A percentile compares a stretch with the other conserved stretches of the same genome.
Conservation (phyloP, 768 basidiomycete genomes). For the Asterophora lycoperdoides region DNA sequence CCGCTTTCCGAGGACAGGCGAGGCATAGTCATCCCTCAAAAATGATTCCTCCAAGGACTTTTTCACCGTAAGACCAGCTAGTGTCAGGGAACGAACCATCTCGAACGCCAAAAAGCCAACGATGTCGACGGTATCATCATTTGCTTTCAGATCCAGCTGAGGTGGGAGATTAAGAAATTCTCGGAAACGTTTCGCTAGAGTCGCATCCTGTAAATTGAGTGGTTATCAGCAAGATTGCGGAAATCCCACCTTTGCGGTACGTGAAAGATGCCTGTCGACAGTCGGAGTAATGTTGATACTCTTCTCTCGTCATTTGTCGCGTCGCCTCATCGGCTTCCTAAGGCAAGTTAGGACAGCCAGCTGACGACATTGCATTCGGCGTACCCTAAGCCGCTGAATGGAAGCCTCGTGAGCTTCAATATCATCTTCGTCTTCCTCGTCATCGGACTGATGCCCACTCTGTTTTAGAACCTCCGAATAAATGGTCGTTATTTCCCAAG, state of each 20-base stretch:
- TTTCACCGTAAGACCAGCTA: constrained; percentile 84
- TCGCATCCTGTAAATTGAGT: neutral
- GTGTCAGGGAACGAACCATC: constrained; percentile 90
- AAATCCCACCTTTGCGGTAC: constrained; percentile 81
- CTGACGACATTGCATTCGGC: neutral
- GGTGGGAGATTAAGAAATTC: constrained; percentile 89
- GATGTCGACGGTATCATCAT: constrained; percentile 94
- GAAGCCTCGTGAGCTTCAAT: constrained; percentile 94
- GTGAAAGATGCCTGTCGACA: constrained; percentile 97
- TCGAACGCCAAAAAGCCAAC: constrained; percentile 97
- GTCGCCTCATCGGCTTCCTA: constrained; percentile 95
- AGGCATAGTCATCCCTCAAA: constrained; percentile 60
- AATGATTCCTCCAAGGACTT: constrained; percentile 71
- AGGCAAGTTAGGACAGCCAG: neutral
- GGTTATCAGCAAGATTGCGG: neutral
- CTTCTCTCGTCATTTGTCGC: constrained; percentile 92
- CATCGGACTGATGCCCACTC: constrained; percentile 80
- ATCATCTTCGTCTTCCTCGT: constrained; percentile 95
- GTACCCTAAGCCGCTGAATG: constrained; percentile 77
- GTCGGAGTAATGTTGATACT: constrained; percentile 96
- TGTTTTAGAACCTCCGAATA: constrained; percentile 82
- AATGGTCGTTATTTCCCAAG: constrained; percentile 92
- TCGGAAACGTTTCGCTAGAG: constrained; percentile 84
- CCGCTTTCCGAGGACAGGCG: constrained; percentile 67
- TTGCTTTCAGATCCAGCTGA: constrained; percentile 82